These are phyloP conservation scores for Talaromyces sp. DNA, from an alignment of 2,329 filamentous ascomycete genomes.

Conservation along the genomic window DNA sequence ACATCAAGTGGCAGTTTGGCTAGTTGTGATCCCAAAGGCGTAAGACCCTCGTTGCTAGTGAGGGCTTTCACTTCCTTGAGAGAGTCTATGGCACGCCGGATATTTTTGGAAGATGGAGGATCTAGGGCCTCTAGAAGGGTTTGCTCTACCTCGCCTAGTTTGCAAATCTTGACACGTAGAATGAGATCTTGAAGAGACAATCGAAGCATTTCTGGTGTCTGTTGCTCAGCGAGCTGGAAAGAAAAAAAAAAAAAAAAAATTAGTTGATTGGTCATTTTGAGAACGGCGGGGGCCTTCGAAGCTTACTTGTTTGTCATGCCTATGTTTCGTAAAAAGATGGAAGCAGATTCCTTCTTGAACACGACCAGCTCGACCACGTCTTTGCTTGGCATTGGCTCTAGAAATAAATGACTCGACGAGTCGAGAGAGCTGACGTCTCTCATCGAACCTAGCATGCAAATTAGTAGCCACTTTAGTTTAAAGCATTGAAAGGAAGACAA, in stretches of 20 bases:
- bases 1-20: constrained; percentile 90
- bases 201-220: constrained; percentile 94
- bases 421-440: constrained; percentile 84
- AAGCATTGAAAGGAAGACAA: constrained; percentile 8
- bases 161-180: constrained; percentile 96
- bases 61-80: constrained; percentile 90
- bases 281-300: too few species aligned
- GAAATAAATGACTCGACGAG: constrained; percentile 96
- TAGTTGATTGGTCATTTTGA: too few species aligned
- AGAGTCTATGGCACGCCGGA: constrained; percentile 87
- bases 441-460: constrained; percentile 71
- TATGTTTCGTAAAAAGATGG: constrained; percentile 88
- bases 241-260: background rate
- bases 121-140: constrained; percentile 87
- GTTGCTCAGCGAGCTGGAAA: constrained; percentile 77
- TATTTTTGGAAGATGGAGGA: constrained; percentile 87
- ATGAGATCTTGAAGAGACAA: constrained; percentile 92
- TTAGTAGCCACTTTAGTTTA: constrained; percentile 11
- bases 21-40: constrained; percentile 80
- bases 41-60: constrained; percentile 79
- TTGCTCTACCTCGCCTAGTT: constrained; percentile 88
- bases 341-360: constrained; percentile 95
- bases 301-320: constrained; percentile 70
- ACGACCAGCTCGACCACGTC: constrained; percentile 88
- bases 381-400: constrained; percentile 91